Evolutionary conservation across 2,329 filamentous ascomycete genomes (phyloP), one percentile per base, ranked within the genome.

Genomic region (Xylariales sp.): DNA sequence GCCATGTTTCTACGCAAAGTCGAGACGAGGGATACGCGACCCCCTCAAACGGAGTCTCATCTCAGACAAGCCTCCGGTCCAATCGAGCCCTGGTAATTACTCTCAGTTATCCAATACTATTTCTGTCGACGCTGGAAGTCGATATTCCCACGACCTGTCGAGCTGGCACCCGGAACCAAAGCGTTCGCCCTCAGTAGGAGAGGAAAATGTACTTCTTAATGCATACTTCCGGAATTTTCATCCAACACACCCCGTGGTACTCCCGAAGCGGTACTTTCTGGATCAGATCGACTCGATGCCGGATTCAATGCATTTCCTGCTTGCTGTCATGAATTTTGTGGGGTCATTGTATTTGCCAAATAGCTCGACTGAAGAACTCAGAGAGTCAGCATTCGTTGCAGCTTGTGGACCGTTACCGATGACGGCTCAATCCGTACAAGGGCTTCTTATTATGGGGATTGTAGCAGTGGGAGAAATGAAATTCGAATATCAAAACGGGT

Each of bases 1-100:
- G 40, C 54, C 64, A 19, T 74, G 70, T 40, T 61, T 60, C 40
- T 74, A 73, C 51, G 59, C 66, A 15, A 65, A 65, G 44, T 74
- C 70, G 11, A 60, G 69, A 24, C 59, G 70, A 46, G 69, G 70
- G 11, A 64, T 61, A 33, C 54, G 59, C 25, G 59, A 62, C 43
- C 49, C 54, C 8, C 60, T 55, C 40, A 56, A 56, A 37, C 51
- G 54, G 37, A 60, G 53, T 37, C 44, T 59, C 33, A 56, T 59
- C 45, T 51, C 45, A 30, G 54, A 57, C 24, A 54, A 50, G 13
- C 52, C 52, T 17, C 51, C 50, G 12, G 34, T 45, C 20, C 33
- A 47, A 37, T 41, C 48, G 11, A 25, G 6, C 8, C 20, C 37
- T n/a, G 45, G 42, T 4, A 37, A 45, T 29, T 40, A 50, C 30